Conservation (phyloP, 2,329 filamentous ascomycete genomes). For the Sarocladiaceae sp. region DNA sequence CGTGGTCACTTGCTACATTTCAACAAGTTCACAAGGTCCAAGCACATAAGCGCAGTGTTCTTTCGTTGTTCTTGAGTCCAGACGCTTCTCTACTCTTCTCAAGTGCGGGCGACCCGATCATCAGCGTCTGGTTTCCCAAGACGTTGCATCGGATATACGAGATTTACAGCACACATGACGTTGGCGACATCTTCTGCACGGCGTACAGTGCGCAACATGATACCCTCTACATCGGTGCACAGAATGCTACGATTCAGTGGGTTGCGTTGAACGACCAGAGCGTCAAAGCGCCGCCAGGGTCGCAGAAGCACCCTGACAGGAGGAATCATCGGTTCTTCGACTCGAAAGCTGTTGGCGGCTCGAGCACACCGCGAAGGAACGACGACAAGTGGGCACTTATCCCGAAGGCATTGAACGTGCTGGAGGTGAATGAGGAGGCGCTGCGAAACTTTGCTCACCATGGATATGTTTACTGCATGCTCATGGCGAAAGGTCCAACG, state of each 20-base stretch:
- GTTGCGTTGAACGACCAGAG: constrained; percentile 66
- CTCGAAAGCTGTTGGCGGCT: constrained; percentile 78
- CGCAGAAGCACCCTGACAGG: constrained; percentile 67
- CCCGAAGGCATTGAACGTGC: constrained; percentile 48
- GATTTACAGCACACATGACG: constrained; percentile 89
- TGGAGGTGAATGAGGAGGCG: constrained; percentile 79
- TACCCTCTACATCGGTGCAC: constrained; percentile 85
- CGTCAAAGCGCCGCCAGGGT: constrained; percentile 55
- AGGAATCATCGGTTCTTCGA: constrained; percentile 90
- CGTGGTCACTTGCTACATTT: constrained; percentile 87
- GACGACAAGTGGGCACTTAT: constrained; percentile 54
- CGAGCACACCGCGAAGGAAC: constrained; percentile 68
- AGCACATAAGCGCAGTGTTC: constrained; percentile 86
- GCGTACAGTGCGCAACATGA: constrained; percentile 76
- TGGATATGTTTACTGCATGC: constrained; percentile 96
- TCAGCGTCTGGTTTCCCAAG: constrained; percentile 87
- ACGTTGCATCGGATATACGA: constrained; percentile 77
- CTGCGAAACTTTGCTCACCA: constrained; percentile 89
- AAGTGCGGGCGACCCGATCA: constrained; percentile 85
- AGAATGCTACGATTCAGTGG: constrained; percentile 96
- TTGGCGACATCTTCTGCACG: constrained; percentile 95
- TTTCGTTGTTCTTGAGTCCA: constrained; percentile 76
- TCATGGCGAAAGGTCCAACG: constrained; percentile 68
- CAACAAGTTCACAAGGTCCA: constrained; percentile 74
- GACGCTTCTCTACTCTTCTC: constrained; percentile 80